Percentiles rank a stretch among this genome's conserved stretches.
These are phyloP conservation scores for Glycyrrhiza uralensis DNA, from an alignment of 306 rosid species.

Conservation along the genomic window DNA sequence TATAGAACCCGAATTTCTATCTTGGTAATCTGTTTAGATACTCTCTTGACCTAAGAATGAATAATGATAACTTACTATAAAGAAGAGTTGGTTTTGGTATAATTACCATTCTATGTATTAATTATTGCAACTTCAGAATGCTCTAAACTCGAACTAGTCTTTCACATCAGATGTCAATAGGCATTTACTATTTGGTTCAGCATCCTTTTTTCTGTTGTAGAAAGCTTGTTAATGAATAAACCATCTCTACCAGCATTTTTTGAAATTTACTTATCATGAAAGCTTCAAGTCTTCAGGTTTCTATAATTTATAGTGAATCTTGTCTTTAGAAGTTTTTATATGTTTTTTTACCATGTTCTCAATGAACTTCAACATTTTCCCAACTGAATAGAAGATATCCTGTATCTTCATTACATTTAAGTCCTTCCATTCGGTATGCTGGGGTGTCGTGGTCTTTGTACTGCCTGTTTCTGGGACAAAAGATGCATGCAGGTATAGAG, in stretches of 20 bases:
- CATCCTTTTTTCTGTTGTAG: neutral
- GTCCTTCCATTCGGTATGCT: neutral
- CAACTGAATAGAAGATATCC: neutral
- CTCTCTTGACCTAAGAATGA: neutral
- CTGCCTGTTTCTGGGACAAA: neutral
- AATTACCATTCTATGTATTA: neutral
- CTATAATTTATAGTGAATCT: slow-evolving; percentile 11
- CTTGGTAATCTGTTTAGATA: neutral
- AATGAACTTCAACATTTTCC: neutral
- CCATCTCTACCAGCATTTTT: neutral
- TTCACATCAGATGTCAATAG: neutral
- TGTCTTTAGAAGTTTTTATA: neutral
- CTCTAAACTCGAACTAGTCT: neutral
- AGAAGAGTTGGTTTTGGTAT: neutral
- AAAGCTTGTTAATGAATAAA: neutral
- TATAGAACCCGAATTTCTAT: neutral
- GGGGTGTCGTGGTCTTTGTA: neutral
- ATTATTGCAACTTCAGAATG: neutral
- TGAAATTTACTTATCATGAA: neutral
- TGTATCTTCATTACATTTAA: neutral
- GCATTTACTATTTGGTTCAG: slow-evolving; percentile 22
- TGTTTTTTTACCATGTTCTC: neutral
- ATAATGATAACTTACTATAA: neutral
- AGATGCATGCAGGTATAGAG: neutral
- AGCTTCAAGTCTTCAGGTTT: neutral